Conservation (phyloP, 1,284 basidiomycete genomes). For the Melanopsichium pennsylvanicum region DNA sequence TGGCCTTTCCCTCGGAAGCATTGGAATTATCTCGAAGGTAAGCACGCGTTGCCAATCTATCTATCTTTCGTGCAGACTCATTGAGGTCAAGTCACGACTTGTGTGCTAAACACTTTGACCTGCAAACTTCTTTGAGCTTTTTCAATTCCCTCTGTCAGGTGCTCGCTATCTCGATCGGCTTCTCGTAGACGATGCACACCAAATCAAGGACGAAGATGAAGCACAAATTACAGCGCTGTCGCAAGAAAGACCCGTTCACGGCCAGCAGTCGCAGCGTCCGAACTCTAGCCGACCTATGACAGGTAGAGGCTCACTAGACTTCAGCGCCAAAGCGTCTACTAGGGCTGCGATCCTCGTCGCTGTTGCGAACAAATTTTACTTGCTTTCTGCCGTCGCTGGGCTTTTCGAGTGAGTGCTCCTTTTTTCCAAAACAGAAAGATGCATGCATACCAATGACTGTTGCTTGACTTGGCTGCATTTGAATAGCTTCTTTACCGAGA, state of each 20-base stretch:
- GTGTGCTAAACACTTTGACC: too few relatives aligned
- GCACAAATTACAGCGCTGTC: neutral
- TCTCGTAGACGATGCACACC: slow-evolving; percentile 77
- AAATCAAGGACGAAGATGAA: neutral
- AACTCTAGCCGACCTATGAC: slow-evolving; percentile 65
- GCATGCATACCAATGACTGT: too few relatives aligned
- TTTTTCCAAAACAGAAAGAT: too few relatives aligned
- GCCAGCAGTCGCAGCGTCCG: slow-evolving; percentile 6
- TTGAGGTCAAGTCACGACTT: too few relatives aligned
- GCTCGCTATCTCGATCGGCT: slow-evolving; percentile 79
- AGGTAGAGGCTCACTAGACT: slow-evolving; percentile 13
- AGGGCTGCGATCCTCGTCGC: slow-evolving; percentile 42
- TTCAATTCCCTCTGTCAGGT: slow-evolving; percentile 69
- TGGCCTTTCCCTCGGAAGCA: slow-evolving; percentile 77
- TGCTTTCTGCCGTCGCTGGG: slow-evolving; percentile 81
- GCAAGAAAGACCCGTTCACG: neutral
- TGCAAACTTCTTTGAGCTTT: too few relatives aligned
- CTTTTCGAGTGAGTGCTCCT: slow-evolving; percentile 74
- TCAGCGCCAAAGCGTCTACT: slow-evolving; percentile 24
- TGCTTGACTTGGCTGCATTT: too few relatives aligned
- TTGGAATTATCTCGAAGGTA: slow-evolving; percentile 82
- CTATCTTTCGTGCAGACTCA: too few relatives aligned
- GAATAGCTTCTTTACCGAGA: slow-evolving; percentile 79
- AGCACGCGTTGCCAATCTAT: slow-evolving; percentile 9
- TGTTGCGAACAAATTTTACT: slow-evolving; percentile 75